These are phyloP conservation scores for Elaeagnus macrophylla DNA, from an alignment of 306 rosid species.

Conservation along the genomic window DNA sequence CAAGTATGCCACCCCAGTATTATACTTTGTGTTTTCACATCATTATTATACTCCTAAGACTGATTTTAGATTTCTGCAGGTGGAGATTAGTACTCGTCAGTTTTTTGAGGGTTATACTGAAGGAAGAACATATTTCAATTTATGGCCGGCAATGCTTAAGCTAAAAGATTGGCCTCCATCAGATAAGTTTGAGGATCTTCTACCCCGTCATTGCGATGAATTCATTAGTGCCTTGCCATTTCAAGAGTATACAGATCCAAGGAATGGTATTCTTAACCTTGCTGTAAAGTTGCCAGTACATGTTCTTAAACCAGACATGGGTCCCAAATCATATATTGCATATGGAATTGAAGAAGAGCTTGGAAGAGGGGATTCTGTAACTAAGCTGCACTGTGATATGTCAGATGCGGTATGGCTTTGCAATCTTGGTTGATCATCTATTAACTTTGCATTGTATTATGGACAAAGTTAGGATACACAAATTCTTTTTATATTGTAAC, in stretches of 20 bases:
- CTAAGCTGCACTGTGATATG: conserved; percentile 89
- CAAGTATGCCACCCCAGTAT: neutral
- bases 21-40: conserved; percentile 4
- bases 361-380: conserved; percentile 89
- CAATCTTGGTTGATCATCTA: conserved; percentile 8
- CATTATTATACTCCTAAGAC: conserved; percentile 4
- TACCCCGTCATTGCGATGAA: conserved; percentile 91
- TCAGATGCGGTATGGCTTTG: conserved; percentile 68
- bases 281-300: conserved; percentile 73
- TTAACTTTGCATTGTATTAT: neutral
- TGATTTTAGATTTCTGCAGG: conserved; percentile 41
- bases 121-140: conserved; percentile 60
- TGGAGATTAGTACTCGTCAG: conserved; percentile 46
- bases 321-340: conserved; percentile 84
- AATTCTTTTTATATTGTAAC: no score
- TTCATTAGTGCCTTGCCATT: conserved; percentile 66
- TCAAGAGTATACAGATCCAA: conserved; percentile 75
- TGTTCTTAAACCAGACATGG: conserved; percentile 81
- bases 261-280: conserved; percentile 63
- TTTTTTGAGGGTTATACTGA: conserved; percentile 68
- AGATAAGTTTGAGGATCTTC: conserved; percentile 67
- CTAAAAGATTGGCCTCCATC: conserved; percentile 96
- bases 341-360: conserved; percentile 70
- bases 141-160: conserved; percentile 95
- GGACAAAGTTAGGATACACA: no score